A percentile compares a stretch with the other conserved stretches of the same genome.
phyloP scores from a whole-genome alignment of 495 filamentous ascomycete species.

The Penicillium goetzii region DNA sequence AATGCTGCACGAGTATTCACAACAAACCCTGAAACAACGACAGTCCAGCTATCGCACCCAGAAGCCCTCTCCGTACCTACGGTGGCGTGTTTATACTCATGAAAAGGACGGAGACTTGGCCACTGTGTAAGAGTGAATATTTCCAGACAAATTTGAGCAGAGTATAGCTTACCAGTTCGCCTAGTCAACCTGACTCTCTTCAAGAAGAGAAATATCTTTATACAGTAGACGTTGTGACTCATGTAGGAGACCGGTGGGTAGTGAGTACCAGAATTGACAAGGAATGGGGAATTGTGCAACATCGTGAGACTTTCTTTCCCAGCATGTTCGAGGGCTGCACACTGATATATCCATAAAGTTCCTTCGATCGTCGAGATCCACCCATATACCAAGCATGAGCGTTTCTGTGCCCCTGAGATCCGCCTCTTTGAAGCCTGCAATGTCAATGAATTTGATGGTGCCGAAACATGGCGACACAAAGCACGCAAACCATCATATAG shows the following conservation, averaged over 20 bases:
- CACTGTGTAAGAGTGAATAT: background rate
- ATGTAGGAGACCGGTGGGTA: background rate
- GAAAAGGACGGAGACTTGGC: background rate
- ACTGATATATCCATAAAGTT: background rate
- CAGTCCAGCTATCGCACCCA: slow-evolving; percentile 3
- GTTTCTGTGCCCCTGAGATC: slow-evolving; percentile 1
- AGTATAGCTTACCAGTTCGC: background rate
- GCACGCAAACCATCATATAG: slow-evolving; percentile 8
- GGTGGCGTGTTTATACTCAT: slow-evolving; percentile 3
- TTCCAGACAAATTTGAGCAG: background rate
- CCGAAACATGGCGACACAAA: background rate
- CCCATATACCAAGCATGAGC: slow-evolving; percentile 8
- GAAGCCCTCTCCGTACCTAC: background rate
- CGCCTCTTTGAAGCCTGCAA: slow-evolving; percentile 7
- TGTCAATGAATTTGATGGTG: slow-evolving; percentile 1
- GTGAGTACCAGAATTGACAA: slow-evolving; percentile 5
- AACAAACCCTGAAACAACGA: slow-evolving; percentile 3
- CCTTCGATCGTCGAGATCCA: background rate
- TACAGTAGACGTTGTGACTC: slow-evolving; percentile 10
- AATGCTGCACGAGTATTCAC: background rate
- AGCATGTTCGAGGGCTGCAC: background rate
- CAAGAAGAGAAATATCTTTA: background rate
- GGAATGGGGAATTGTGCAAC: slow-evolving; percentile 6
- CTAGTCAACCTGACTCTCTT: slow-evolving; percentile 7
- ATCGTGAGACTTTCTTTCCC: background rate